A percentile compares a stretch with the other conserved stretches of the same genome.
Evolutionary conservation across 1,139 yeast genomes (phyloP).

Genomic region (Debaryomyces subglobosus): DNA sequence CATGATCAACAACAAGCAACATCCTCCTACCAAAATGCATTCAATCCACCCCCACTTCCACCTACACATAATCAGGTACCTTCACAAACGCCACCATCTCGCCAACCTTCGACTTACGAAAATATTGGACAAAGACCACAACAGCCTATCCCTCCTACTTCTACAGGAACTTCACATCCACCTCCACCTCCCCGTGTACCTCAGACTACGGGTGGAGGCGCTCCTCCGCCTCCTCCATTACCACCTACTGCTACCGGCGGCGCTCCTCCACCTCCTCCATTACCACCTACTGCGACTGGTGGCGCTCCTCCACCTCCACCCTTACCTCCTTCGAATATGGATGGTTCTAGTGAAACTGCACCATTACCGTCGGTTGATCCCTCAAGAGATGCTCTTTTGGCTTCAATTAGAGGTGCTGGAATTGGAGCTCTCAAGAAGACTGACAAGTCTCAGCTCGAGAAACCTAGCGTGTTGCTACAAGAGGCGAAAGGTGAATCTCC

Average conservation of each 20-base stretch:
- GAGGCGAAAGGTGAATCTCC: slow-evolving; percentile 68
- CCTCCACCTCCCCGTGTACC: slow-evolving; percentile 16
- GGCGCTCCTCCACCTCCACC: slow-evolving; percentile 34
- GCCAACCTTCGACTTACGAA: slow-evolving; percentile 9
- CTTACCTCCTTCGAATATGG: slow-evolving; percentile 28
- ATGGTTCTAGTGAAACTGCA: slow-evolving; percentile 21
- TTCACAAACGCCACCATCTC: slow-evolving; percentile 23
- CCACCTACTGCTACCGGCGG: slow-evolving; percentile 11
- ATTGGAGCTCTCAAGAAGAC: slow-evolving; percentile 68
- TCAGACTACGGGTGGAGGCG: slow-evolving; percentile 5
- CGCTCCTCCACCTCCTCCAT: slow-evolving; percentile 32
- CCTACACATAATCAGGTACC: slow-evolving; percentile 14
- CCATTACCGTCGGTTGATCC: slow-evolving; percentile 46
- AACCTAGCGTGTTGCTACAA: slow-evolving; percentile 70
- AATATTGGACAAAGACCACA: background rate
- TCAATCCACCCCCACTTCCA: slow-evolving; percentile 20
- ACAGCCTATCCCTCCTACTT: background rate
- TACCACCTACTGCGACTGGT: slow-evolving; percentile 16
- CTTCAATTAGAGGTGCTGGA: slow-evolving; percentile 83
- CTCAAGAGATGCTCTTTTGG: slow-evolving; percentile 80
- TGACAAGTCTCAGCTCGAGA: slow-evolving; percentile 82
- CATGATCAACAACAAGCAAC: slow-evolving; percentile 12
- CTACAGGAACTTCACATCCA: slow-evolving; percentile 14
- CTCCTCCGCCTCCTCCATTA: slow-evolving; percentile 20
- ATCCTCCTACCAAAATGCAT: slow-evolving; percentile 21